Base-by-base conservation (phyloP, 2,329 filamentous ascomycete species). In the Juglanconis oblonga region DNA sequence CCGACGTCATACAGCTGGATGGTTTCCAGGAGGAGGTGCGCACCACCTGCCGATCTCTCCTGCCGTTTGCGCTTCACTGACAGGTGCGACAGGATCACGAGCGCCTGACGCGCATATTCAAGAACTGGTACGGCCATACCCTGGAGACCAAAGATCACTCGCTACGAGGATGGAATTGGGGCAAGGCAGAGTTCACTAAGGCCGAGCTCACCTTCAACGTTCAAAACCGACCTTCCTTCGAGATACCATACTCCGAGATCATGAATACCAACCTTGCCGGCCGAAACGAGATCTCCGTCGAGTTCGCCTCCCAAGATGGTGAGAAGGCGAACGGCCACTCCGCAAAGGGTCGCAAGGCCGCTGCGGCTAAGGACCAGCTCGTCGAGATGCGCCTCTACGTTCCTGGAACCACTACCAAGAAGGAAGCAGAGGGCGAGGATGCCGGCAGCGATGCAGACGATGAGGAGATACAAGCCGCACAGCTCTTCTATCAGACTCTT, bases 351-450 rank as follows among this genome's bases (percentile, higher is more conserved):
- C 93, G 91, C 73, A 98, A 97, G 77, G 90, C 92, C 33, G 91
- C 90, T 4, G 93, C 91, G 17, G 92, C 91, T 31, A 87, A 87
- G 62, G 95, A 99, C 70, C 94, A 99, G 77, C 82, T 99, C 51
- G 93, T 97, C 17, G 95, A 99, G 79, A 97, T 99, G 91, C 88
- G 95, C 63, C 97, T 99, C 79, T 99, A 99, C 76, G 96, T 99
- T 52, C 95, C 95, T 1, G 95, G 95, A 53, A 92, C 90, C 5
- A 89, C 92, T 2, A 90, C 90, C 17, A 90, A 91, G 72, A 89
- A 89, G 69, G 88, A 89, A 71, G 78, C 78, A 33, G 88, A 89
- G 58, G 90, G 90, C 56, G 90, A 89, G 53, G 89, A 91, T 50
- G 90, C 87, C 31, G 87, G 83, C 40, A 89, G 85, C 65, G 84